Percentiles rank a stretch among this genome's conserved stretches.
phyloP scores from a whole-genome alignment of 768 basidiomycete genomes.

The Tricholoma bakamatsutake region DNA sequence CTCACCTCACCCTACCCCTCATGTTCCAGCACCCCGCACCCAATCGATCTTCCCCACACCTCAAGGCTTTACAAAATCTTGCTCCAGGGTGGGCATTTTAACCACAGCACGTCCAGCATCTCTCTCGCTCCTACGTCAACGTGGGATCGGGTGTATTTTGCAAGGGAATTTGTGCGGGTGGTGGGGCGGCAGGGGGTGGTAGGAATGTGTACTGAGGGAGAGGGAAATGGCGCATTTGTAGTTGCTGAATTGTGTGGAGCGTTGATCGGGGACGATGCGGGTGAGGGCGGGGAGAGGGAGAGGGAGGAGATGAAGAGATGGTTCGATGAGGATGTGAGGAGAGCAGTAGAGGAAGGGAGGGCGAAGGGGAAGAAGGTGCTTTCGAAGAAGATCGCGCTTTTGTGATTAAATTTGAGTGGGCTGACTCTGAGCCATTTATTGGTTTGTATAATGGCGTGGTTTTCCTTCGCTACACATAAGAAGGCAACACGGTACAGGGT shows the following conservation, averaged over 20 bases:
- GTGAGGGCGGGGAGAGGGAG: slow-evolving; percentile 24
- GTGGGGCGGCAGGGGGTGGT: slow-evolving; percentile 48
- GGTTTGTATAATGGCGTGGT: no score
- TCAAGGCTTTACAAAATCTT: slow-evolving; percentile 85
- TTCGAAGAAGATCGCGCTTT: slow-evolving; percentile 43
- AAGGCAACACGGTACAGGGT: no score
- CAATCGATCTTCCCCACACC: slow-evolving; percentile 77
- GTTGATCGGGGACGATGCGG: slow-evolving; percentile 30
- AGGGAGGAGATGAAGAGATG: slow-evolving; percentile 45
- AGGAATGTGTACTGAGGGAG: slow-evolving; percentile 50
- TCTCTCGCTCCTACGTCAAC: slow-evolving; percentile 43
- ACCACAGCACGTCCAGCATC: slow-evolving; percentile 40
- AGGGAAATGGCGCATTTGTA: slow-evolving; percentile 65
- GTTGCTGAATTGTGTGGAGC: slow-evolving; percentile 68
- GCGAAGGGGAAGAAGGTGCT: slow-evolving; percentile 72
- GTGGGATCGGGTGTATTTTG: slow-evolving; percentile 60
- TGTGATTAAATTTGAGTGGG: slow-evolving; percentile 15
- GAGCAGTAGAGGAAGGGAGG: slow-evolving; percentile 44
- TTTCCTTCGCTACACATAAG: no score
- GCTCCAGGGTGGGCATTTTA: slow-evolving; percentile 88
- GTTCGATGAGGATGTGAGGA: slow-evolving; percentile 47
- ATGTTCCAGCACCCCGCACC: slow-evolving; percentile 48
- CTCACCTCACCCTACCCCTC: slow-evolving; percentile 55
- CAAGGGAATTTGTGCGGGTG: slow-evolving; percentile 45
- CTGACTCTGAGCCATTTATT: no score